A percentile compares a stretch with the other conserved stretches of the same genome.
phyloP scores from a whole-genome alignment of 2,329 filamentous ascomycete genomes.

The Cladorrhinum sp. region DNA sequence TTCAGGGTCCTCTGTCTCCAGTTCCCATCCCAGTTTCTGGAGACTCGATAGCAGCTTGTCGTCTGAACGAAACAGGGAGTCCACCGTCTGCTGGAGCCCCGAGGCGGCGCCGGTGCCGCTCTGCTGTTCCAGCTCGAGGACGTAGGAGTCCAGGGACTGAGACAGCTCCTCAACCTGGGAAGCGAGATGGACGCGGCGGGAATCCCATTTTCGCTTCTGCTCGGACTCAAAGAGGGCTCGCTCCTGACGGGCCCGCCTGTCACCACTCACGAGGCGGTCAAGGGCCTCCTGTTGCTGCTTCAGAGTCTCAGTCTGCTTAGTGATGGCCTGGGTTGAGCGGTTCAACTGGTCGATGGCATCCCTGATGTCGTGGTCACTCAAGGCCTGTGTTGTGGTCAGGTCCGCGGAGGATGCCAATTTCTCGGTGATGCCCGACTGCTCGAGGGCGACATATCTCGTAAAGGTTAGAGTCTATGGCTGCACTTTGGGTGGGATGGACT shows the following conservation, averaged over 20 bases:
- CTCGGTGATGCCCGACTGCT: slow-evolving; percentile 47
- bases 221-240: slow-evolving; percentile 36
- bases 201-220: slow-evolving; percentile 38
- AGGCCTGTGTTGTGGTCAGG: slow-evolving; percentile 45
- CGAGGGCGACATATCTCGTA: slow-evolving; percentile 48
- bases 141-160: slow-evolving; percentile 44
- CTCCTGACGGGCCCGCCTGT: slow-evolving; percentile 34
- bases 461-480: too few species aligned
- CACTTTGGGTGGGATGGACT: neutral
- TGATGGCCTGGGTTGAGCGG: slow-evolving; percentile 61
- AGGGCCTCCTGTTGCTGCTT: slow-evolving; percentile 61
- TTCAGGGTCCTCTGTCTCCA: slow-evolving; percentile 51
- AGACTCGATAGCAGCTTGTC: slow-evolving; percentile 63
- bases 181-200: slow-evolving; percentile 41
- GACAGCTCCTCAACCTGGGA: slow-evolving; percentile 47
- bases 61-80: slow-evolving; percentile 55
- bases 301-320: slow-evolving; percentile 60
- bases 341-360: slow-evolving; percentile 62
- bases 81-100: slow-evolving; percentile 47
- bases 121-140: slow-evolving; percentile 52
- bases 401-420: slow-evolving; percentile 44
- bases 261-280: slow-evolving; percentile 47
- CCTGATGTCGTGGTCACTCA: slow-evolving; percentile 58
- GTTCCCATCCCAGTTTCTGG: slow-evolving; percentile 62
- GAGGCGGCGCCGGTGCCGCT: slow-evolving; percentile 40